Evolutionary conservation across 805 yeast genomes (phyloP).

Genomic region (Wickerhamomyces ciferrii): DNA sequence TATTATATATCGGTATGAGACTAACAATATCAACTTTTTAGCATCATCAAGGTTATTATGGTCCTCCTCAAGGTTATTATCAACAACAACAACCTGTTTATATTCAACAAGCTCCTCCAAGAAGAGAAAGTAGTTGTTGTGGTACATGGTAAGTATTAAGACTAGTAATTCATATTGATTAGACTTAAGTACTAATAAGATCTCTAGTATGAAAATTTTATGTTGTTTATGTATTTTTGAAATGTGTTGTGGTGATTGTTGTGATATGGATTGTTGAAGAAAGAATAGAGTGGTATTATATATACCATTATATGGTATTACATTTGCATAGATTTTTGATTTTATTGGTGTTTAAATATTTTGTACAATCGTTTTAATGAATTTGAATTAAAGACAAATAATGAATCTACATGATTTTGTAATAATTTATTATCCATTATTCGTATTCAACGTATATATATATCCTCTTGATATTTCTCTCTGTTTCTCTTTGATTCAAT

Average conservation of each 20-base stretch:
- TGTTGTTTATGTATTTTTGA: constrained; percentile 28
- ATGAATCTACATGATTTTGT: too few relatives aligned
- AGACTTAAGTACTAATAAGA: too few relatives aligned
- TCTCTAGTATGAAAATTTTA: constrained; percentile 18
- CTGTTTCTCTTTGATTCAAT: background rate
- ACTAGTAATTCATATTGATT: too few relatives aligned
- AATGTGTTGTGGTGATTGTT: constrained; percentile 18
- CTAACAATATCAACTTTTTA: too few relatives aligned
- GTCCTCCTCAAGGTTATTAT: constrained; percentile 14
- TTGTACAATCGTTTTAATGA: too few relatives aligned
- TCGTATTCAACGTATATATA: background rate
- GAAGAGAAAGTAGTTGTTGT: constrained; percentile 21
- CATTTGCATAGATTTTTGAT: too few relatives aligned
- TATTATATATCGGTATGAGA: too few relatives aligned
- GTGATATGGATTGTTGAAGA: background rate
- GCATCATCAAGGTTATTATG: constrained; percentile 21
- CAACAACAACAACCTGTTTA: constrained; percentile 20
- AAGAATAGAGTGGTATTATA: too few relatives aligned
- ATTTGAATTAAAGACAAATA: too few relatives aligned
- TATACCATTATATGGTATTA: too few relatives aligned
- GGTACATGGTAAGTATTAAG: constrained; percentile 13
- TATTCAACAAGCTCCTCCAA: constrained; percentile 23
- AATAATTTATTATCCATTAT: too few relatives aligned
- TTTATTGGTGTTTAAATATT: too few relatives aligned
- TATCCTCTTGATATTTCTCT: background rate